phyloP scores from a whole-genome alignment of 176 grass and related monocot genomes.

The Aegilops tauschii region DNA sequence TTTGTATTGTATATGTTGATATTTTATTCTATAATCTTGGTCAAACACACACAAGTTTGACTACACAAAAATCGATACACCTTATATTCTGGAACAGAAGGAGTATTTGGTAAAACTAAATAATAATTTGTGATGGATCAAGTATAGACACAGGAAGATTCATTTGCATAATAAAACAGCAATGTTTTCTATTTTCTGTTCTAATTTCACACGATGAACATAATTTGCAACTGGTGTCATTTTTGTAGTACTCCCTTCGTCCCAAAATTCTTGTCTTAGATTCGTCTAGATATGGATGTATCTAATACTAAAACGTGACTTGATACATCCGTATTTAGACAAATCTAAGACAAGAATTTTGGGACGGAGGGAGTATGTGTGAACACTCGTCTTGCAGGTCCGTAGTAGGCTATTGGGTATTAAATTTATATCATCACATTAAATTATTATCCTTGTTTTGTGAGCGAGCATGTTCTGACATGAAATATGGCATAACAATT shows the following conservation, averaged over 20 bases:
- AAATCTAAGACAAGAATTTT: too few species aligned
- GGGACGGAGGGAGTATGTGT: neutral
- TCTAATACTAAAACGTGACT: too few species aligned
- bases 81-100: too few species aligned
- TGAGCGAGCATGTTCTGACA: slow-evolving; percentile 1
- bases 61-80: too few species aligned
- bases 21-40: too few species aligned
- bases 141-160: slow-evolving; percentile 3
- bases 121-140: neutral
- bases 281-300: too few species aligned
- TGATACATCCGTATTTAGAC: too few species aligned
- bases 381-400: neutral
- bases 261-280: too few species aligned
- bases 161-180: slow-evolving; percentile 16
- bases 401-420: neutral
- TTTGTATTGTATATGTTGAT: too few species aligned
- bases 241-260: neutral
- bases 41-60: too few species aligned
- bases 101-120: too few species aligned
- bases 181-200: neutral
- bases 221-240: neutral
- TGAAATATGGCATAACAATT: neutral
- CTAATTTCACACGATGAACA: neutral
- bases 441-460: slow-evolving; percentile 2
- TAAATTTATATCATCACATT: neutral